These are phyloP conservation scores for Penicillium roqueforti DNA, from an alignment of 495 filamentous ascomycete genomes.

Conservation along the genomic window DNA sequence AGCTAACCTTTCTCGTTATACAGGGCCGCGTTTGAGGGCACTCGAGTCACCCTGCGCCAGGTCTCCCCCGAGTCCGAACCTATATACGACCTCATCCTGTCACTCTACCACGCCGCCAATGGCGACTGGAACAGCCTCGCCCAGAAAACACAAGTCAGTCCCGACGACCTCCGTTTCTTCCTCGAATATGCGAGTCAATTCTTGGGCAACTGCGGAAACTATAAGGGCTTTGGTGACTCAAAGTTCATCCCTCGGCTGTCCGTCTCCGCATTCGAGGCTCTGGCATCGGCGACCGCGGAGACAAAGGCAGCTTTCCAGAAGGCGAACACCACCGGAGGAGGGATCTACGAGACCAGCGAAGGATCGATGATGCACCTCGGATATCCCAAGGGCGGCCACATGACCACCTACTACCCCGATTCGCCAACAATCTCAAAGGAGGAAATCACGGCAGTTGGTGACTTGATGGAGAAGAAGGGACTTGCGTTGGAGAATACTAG, in stretches of 20 bases:
- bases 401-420: slow-evolving; percentile 90
- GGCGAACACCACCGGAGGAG: slow-evolving; percentile 49
- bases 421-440: slow-evolving; percentile 79
- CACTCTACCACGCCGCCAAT: slow-evolving; percentile 64
- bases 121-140: slow-evolving; percentile 77
- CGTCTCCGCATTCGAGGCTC: slow-evolving; percentile 59
- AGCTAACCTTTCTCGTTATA: slow-evolving; percentile 12
- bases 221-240: slow-evolving; percentile 91
- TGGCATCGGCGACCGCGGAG: slow-evolving; percentile 60
- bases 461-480: slow-evolving; percentile 70
- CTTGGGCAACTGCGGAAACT: slow-evolving; percentile 89
- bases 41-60: slow-evolving; percentile 80
- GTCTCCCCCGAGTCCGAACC: slow-evolving; percentile 83
- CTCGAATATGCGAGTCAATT: slow-evolving; percentile 86
- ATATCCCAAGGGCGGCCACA: slow-evolving; percentile 75
- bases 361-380: slow-evolving; percentile 77
- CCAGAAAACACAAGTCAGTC: slow-evolving; percentile 62
- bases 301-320: slow-evolving; percentile 63
- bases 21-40: slow-evolving; percentile 81
- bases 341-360: slow-evolving; percentile 65
- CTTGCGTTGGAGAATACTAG: slow-evolving; percentile 83
- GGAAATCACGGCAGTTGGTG: slow-evolving; percentile 69
- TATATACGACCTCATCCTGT: slow-evolving; percentile 88
- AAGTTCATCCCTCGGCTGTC: slow-evolving; percentile 86
- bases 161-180: slow-evolving; percentile 68